phyloP scores from a whole-genome alignment of 148 eudicot genomes.

The Euryodendron excelsum region DNA sequence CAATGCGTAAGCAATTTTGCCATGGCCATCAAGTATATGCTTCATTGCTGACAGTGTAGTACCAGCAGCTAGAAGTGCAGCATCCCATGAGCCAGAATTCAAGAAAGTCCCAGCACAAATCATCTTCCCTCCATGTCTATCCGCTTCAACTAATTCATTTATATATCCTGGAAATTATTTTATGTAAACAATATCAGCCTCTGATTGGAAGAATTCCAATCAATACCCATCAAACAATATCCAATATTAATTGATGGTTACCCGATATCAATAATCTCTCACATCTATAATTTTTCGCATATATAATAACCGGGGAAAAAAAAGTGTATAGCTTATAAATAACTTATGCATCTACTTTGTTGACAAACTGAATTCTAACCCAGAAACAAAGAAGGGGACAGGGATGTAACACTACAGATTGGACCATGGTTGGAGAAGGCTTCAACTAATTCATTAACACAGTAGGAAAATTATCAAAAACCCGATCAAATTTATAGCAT shows the following conservation, averaged over 20 bases:
- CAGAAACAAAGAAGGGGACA: no score
- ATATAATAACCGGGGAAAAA: background rate
- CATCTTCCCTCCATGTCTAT: slow-evolving; percentile 53
- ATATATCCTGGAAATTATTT: slow-evolving; percentile 55
- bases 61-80: slow-evolving; percentile 91
- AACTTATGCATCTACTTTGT: background rate
- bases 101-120: slow-evolving; percentile 72
- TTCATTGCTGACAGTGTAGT: slow-evolving; percentile 82
- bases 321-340: background rate
- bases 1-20: slow-evolving; percentile 64
- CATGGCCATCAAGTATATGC: slow-evolving; percentile 57
- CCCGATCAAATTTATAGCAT: no score
- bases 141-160: slow-evolving; percentile 65
- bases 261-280: background rate
- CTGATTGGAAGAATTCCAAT: background rate
- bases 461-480: no score
- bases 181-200: slow-evolving; percentile 8
- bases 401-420: background rate
- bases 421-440: background rate
- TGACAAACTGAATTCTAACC: background rate
- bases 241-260: background rate
- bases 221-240: background rate
- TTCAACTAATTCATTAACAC: background rate
- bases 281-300: background rate
- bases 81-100: slow-evolving; percentile 87